Percentiles rank a stretch among this genome's conserved stretches.
These are phyloP conservation scores for Priceomyces carsonii DNA, from an alignment of 805 yeast species.

Conservation along the genomic window DNA sequence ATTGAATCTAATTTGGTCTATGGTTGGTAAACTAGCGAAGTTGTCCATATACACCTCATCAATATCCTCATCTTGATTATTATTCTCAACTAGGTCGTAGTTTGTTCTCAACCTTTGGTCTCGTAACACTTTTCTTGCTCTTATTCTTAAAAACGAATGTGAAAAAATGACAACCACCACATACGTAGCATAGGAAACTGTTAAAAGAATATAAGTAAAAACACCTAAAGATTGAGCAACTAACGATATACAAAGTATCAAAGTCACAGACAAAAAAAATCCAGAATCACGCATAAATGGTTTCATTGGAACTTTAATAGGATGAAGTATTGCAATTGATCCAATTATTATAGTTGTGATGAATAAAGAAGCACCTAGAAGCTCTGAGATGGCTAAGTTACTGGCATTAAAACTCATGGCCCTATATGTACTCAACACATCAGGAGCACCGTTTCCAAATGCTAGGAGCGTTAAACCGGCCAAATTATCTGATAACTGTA, in stretches of 20 bases:
- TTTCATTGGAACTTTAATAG: constrained; percentile 54
- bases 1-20: constrained; percentile 21
- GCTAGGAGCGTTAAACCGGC: constrained; percentile 89
- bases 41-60: constrained; percentile 22
- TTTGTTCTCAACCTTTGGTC: constrained; percentile 25
- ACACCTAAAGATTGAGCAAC: constrained; percentile 55
- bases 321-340: constrained; percentile 65
- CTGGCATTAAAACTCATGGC: constrained; percentile 76
- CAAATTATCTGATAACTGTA: constrained; percentile 70
- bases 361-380: constrained; percentile 88
- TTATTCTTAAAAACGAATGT: constrained; percentile 20
- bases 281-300: constrained; percentile 61
- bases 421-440: constrained; percentile 77
- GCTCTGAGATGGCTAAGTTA: constrained; percentile 82
- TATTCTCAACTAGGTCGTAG: constrained; percentile 9
- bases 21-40: constrained; percentile 25
- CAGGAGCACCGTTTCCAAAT: constrained; percentile 92
- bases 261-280: constrained; percentile 54
- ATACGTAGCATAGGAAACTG: constrained; percentile 56
- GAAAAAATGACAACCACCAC: constrained; percentile 47
- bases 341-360: constrained; percentile 81
- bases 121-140: constrained; percentile 12
- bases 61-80: constrained; percentile 6
- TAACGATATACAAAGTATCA: constrained; percentile 52
- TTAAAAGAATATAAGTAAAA: constrained; percentile 58